phyloP scores from a whole-genome alignment of 176 grass and related monocot species.

The Canna indica region DNA sequence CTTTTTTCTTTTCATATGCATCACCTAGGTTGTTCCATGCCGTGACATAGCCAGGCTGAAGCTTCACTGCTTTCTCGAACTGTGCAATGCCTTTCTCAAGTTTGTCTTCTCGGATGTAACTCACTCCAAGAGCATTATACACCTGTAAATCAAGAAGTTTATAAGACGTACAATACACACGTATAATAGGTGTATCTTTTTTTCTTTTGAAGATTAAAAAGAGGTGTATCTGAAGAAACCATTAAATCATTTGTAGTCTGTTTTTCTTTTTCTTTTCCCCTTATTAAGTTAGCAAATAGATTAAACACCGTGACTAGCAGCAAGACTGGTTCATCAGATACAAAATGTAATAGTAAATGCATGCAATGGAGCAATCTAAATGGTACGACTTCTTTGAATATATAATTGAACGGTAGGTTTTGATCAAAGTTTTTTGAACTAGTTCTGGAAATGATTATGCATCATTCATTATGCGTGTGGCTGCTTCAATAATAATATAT shows the following conservation, averaged over 20 bases:
- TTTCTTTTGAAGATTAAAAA: no score
- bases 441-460: no score
- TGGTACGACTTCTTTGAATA: neutral
- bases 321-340: neutral
- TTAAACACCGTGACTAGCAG: neutral
- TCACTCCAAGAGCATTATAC: constrained; percentile 84
- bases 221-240: constrained; percentile 4
- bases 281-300: neutral
- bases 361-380: neutral
- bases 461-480: no score
- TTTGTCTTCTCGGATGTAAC: constrained; percentile 76
- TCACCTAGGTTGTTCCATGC: constrained; percentile 94
- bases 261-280: neutral
- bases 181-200: no score
- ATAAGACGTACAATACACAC: neutral
- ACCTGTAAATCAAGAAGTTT: constrained; percentile 31
- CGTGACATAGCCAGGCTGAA: constrained; percentile 86
- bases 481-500: no score
- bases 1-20: constrained; percentile 76
- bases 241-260: neutral
- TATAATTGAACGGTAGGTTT: neutral
- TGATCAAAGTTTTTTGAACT: neutral
- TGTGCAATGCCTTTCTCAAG: constrained; percentile 67
- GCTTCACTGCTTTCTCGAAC: constrained; percentile 74
- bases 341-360: neutral